Evolutionary conservation across 2,329 filamentous ascomycete species (phyloP), one percentile per base, ranked within the genome.

Genomic region (Calonectria fujianensis): DNA sequence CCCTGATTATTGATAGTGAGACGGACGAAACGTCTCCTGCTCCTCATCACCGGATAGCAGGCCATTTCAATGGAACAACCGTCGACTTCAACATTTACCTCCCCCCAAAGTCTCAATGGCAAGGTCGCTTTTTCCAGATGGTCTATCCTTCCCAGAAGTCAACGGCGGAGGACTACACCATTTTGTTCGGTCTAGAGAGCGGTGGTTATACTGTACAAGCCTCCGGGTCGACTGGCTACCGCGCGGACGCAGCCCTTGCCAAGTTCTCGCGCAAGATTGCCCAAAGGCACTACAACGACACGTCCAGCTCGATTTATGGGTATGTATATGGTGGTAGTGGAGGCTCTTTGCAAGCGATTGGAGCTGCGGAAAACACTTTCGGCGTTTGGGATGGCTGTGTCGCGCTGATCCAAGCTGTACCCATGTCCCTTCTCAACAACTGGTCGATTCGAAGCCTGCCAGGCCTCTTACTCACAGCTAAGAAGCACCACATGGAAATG

Each of bases 381-480:
- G 79, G 69, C 2, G 70, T 81, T 50, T 81, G 80, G 80, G 64
- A 80, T 24, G 80, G 80, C 4, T 71, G 70, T n/a, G 77, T 80
- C 4, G 45, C 76, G 16, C 48, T 80, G 5, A 70, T 80, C 2
- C 77, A 80, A 52, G 77, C 75, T 3, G 51, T 74, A 3, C 76
- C 79, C 4, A 57, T 76, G n/a, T 78, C 76, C 1, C 78, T 63
- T 4, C 79, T 78, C 27, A 74, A 77, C 41, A 75, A 76, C 27
- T 75, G 52, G 18, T 59, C 54, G 2, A 70, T 79, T 13, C 69
- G 75, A 31, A 74, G 73, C 0, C 70, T 79, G 1, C 70, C 66
- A 2, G 72, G 72, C 0, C 54, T 77, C 1, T 61, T 78, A 1
- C 48, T 77, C 5, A 37, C 14, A 5, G 51, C 27, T 8, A 67